Conservation (phyloP, 306 rosid species). For the Biancaea sappan region DNA sequence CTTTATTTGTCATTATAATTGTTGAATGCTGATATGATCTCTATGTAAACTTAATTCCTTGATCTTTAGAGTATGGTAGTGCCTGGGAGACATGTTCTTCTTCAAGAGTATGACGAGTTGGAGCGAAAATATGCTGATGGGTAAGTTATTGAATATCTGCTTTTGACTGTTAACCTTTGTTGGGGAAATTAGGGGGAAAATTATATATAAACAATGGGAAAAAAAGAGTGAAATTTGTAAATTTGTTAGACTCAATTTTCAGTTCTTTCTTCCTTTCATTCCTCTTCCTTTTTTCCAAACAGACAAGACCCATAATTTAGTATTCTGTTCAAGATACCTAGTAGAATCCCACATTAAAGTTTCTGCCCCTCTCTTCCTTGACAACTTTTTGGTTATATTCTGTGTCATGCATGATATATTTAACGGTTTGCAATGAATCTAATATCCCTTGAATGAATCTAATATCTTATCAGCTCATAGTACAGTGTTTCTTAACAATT, state of each 20-base stretch:
- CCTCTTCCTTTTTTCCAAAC: neutral
- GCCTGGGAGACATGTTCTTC: constrained; percentile 82
- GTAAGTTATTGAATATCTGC: constrained; percentile 53
- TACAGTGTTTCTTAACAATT: neutral
- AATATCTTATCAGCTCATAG: constrained; percentile 20
- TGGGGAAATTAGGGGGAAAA: neutral
- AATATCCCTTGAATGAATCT: constrained; percentile 17
- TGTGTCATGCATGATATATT: neutral
- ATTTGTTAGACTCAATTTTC: neutral
- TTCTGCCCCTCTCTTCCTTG: neutral
- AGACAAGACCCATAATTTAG: neutral
- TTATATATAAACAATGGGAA: neutral
- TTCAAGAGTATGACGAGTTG: constrained; percentile 65
- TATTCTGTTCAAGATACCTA: neutral
- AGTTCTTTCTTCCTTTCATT: neutral
- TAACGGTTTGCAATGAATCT: neutral
- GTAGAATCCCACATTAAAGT: constrained; percentile 12
- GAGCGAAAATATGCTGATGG: constrained; percentile 80
- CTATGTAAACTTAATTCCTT: constrained; percentile 28
- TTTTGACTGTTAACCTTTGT: neutral
- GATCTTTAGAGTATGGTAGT: constrained; percentile 74
- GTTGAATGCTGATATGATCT: constrained; percentile 14
- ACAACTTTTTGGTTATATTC: neutral
- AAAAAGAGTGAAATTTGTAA: neutral
- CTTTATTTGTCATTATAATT: constrained; percentile 9